Conservation (phyloP, 2,329 filamentous ascomycete species). For the Botrytis paeoniae region DNA sequence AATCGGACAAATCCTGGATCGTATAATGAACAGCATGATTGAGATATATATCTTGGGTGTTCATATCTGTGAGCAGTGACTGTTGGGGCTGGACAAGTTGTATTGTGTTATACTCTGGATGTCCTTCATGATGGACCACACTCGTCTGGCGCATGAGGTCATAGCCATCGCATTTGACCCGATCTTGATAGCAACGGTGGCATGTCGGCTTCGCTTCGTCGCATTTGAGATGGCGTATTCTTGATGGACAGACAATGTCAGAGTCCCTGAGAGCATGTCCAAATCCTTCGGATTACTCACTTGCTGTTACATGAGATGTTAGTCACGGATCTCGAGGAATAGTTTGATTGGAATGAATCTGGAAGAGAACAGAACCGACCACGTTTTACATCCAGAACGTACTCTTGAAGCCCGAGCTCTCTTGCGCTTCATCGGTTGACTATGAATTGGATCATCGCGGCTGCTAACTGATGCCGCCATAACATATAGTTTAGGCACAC, state of each 20-base stretch:
- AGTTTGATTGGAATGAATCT: not conserved
- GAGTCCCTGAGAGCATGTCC: not conserved
- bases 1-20: not conserved
- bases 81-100: not conserved
- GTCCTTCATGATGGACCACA: not conserved
- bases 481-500: not conserved
- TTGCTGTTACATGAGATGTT: not conserved
- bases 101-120: not conserved
- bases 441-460: not conserved
- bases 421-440: not conserved
- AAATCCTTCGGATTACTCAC: not conserved
- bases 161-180: not conserved
- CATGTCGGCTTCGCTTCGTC: not conserved
- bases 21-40: not conserved
- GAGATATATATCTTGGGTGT: not conserved
- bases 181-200: not conserved
- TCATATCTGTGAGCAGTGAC: not conserved
- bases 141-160: not conserved
- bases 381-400: not conserved
- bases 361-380: not conserved
- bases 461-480: not conserved
- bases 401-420: not conserved
- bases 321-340: not conserved
- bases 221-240: not conserved
- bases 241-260: not conserved